Base-by-base conservation (phyloP, 2,329 filamentous ascomycete genomes). In the Aspergillus japonicus region DNA sequence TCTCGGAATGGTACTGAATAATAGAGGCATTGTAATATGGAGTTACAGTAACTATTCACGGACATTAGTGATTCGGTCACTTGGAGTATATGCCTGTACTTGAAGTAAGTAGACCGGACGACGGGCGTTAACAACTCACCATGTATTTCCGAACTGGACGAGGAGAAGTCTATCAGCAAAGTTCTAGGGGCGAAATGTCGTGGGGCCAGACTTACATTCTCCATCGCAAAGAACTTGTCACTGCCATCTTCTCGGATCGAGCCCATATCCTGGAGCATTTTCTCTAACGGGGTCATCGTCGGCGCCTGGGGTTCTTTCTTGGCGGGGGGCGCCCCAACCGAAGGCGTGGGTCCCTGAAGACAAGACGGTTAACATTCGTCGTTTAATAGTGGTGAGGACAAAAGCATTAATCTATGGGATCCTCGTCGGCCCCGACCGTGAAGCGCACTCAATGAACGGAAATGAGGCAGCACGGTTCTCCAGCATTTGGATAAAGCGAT, bases 191-290 rank as follows among this genome's bases (percentile, higher is more conserved):
- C 26, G n/a, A 44, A 42, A 39, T n/a, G 39, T n/a, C 33, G 24
- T 19, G 29, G 24, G 33, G 12, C 44, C 47, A 24, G 57, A 82
- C 91, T 79, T 83, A 98, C 94, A 80, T 99, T 99, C 79, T 99
- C 95, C 75, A 98, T 89, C 16, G 95, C 95, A 79, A 96, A 98
- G 81, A 96, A 99, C 80, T 96, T 96, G 80, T 98, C 95, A 74
- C 91, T 96, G 56, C 95, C 95, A 77, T 98, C 93, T 67, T 85
- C 82, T 70, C 92, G 87, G 66, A 96, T 80, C 2, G 93, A 87
- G 3, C 92, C 93, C 60, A 91, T 87, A 76, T 91, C 89, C 68
- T 87, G 85, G 33, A 99, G 83, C 83, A 96, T 89, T 81, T 92
- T 87, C 77, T 89, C 85, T 35, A 89, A 74, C 47, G 85, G 83